Conservation (phyloP, 2,329 filamentous ascomycete genomes). For the Cladosporium sp. region DNA sequence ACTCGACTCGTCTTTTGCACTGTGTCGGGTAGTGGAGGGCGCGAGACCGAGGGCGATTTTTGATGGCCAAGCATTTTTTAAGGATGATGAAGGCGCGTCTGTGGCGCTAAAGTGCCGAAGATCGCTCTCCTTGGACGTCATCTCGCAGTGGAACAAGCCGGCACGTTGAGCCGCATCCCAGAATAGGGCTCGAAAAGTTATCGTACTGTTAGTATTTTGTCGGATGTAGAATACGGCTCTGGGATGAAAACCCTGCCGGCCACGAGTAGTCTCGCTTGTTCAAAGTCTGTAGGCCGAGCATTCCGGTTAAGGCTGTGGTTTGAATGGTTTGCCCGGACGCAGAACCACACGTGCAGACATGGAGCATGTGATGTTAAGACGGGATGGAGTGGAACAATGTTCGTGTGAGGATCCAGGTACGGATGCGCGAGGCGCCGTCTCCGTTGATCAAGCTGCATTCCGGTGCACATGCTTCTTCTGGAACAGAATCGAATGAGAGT, state of each 20-base stretch:
- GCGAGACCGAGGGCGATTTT: not conserved
- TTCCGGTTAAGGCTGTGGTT: no score
- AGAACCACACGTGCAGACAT: no score
- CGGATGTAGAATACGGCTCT: not conserved
- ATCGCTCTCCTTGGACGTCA: slow-evolving; percentile 9
- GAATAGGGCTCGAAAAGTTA: slow-evolving; percentile 2
- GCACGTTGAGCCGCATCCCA: not conserved
- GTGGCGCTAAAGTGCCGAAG: not conserved
- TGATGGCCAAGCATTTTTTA: slow-evolving; percentile 2
- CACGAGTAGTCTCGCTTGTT: not conserved
- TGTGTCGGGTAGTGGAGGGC: slow-evolving; percentile 1
- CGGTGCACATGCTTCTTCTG: no score
- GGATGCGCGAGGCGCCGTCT: no score
- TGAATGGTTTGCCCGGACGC: no score
- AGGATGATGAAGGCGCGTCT: not conserved
- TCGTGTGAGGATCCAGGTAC: no score
- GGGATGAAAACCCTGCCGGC: not conserved
- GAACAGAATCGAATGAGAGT: no score
- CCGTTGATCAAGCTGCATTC: no score
- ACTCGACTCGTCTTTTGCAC: no score
- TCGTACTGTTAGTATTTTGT: no score
- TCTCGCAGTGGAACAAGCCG: slow-evolving; percentile 1
- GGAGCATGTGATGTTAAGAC: no score
- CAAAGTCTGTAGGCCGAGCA: not conserved
- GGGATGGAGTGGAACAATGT: no score